Evolutionary conservation across 176 grass and related monocot species (phyloP), one percentile per base, ranked within the genome.

Genomic region (Thinopyrum elongatum): DNA sequence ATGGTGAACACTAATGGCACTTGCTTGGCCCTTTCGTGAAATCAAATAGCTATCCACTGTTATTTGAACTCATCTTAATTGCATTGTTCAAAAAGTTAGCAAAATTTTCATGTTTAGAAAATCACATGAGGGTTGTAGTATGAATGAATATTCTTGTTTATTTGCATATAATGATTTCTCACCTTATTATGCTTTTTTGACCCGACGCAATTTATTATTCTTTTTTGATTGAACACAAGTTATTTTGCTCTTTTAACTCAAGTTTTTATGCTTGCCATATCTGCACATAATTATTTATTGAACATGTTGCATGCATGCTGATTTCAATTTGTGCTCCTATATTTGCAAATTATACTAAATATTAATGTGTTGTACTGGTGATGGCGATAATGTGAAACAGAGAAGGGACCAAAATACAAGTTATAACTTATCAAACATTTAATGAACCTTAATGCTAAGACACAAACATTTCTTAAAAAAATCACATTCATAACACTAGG

Each of bases 331-430:
- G 13, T 64, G 23, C 15, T 80, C 64, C 35, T 80, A 80, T 42
- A 17, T 79, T 23, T 42, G 23, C 59, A 44, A 59, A 64, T 70
- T 70, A 17, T 33, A 35, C 27, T 51, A 53, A 12, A 25, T 51
- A 35, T 49, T 70, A 29, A 53, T 55, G 65, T 82, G 80, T 29
- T 8, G 33, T 63, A 25, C 1, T 12, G 7, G 6, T 79, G 77
- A 27, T 39, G 2, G 9, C 30, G 31, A 87, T 87, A 38, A 3
- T 44, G 11, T 42, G 46, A 66, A 38, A 12, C 16, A 30, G 21
- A 28, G 22, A 53, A 35, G 14, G 73, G 73, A 13, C 12, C 14
- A n/a, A 47, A 84, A 84, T 28, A n/a, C 72, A 84, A 84, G 19
- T 42, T 36, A 8, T 13, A 64, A 35, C 31, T 51, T 76, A 38